Conservation (phyloP, 345 rosid genomes). For the Microcos paniculata region DNA sequence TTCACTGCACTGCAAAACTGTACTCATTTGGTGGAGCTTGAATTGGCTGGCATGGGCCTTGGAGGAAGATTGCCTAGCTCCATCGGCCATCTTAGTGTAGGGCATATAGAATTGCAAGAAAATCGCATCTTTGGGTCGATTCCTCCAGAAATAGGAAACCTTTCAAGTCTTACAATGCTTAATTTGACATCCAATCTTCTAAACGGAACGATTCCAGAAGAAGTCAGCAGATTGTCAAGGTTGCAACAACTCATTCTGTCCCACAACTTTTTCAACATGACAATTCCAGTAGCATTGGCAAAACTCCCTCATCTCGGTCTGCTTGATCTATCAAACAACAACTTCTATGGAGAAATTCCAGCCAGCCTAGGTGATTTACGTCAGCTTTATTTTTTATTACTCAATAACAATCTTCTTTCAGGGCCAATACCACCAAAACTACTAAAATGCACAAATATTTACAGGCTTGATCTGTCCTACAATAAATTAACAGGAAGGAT, state of each 20-base stretch:
- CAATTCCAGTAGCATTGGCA: slow-evolving; percentile 45
- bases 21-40: slow-evolving; percentile 40
- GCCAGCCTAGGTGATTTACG: slow-evolving; percentile 34
- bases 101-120: slow-evolving; percentile 31
- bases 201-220: slow-evolving; percentile 34
- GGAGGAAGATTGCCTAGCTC: slow-evolving; percentile 50
- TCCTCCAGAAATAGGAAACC: slow-evolving; percentile 36
- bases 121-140: slow-evolving; percentile 45
- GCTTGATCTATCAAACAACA: slow-evolving; percentile 52
- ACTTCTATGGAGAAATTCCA: slow-evolving; percentile 45
- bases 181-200: slow-evolving; percentile 44
- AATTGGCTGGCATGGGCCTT: slow-evolving; percentile 50
- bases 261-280: slow-evolving; percentile 33
- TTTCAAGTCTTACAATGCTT: slow-evolving; percentile 32
- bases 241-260: slow-evolving; percentile 47
- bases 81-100: slow-evolving; percentile 28
- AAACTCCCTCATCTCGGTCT: slow-evolving; percentile 28
- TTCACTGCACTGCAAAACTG: slow-evolving; percentile 44
- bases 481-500: slow-evolving; percentile 48
- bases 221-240: slow-evolving; percentile 26
- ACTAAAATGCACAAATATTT: slow-evolving; percentile 35
- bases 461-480: slow-evolving; percentile 45
- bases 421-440: slow-evolving; percentile 45
- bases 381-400: slow-evolving; percentile 29
- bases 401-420: slow-evolving; percentile 52